These are phyloP conservation scores for Bathelium albidoporum DNA, from an alignment of 495 filamentous ascomycete genomes.

Conservation along the genomic window DNA sequence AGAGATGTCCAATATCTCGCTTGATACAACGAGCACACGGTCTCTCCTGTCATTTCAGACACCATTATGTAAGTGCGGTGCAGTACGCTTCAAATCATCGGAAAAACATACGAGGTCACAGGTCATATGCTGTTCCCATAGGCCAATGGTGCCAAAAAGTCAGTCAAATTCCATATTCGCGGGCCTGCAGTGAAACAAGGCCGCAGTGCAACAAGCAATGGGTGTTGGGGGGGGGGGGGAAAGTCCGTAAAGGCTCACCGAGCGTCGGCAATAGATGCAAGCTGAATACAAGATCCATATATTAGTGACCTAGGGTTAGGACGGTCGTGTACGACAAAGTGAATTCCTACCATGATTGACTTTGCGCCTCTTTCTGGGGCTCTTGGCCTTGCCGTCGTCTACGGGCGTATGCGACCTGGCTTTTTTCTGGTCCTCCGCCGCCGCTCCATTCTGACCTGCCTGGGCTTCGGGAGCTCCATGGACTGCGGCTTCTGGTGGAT, in stretches of 20 bases:
- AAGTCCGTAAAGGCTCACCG: conserved; percentile 55
- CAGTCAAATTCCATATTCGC: conserved; percentile 14
- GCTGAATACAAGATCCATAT: conserved; percentile 45
- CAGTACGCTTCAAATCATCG: background rate
- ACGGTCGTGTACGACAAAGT: conserved; percentile 17
- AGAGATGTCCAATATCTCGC: conserved; percentile 96
- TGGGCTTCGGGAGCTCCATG: conserved; percentile 1
- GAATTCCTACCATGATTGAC: conserved; percentile 92
- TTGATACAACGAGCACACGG: conserved; percentile 98
- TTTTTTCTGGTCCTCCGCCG: background rate
- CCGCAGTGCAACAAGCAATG: background rate
- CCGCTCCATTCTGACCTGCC: background rate
- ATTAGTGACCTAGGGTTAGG: conserved; percentile 32
- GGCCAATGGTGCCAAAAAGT: conserved; percentile 20
- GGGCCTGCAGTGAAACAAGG: conserved; percentile 1
- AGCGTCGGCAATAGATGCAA: conserved; percentile 98
- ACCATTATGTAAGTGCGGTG: background rate
- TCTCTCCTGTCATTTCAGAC: conserved; percentile 53
- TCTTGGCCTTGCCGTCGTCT: conserved; percentile 24
- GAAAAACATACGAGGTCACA: conserved; percentile 86
- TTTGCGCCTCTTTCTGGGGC: conserved; percentile 93
- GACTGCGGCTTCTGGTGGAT: conserved; percentile 1
- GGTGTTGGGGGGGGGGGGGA: conserved; percentile 4
- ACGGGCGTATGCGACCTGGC: background rate
- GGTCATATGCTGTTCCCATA: conserved; percentile 85